Evolutionary conservation across 2,329 filamentous ascomycete species (phyloP), one percentile per base, ranked within the genome.

Genomic region (Penicillium sp.): DNA sequence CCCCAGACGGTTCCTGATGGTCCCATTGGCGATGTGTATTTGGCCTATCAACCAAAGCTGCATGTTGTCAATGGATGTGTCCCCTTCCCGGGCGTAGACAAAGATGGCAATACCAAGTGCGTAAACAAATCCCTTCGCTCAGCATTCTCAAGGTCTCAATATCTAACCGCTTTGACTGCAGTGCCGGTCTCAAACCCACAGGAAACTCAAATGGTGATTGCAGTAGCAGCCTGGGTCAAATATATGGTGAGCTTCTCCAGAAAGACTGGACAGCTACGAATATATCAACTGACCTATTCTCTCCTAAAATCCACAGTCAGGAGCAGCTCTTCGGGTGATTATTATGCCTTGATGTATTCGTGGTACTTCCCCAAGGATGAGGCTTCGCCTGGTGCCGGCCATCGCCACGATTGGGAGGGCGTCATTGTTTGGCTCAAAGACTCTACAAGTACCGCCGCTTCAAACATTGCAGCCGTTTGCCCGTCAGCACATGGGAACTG

Each of bases 11-110:
- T 84, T 0, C 82, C 83, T 0, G 71, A 68, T 39, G 74, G 74
- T 5, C 70, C 70, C 1, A 65, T 70, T 0, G 83, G 83, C 13
- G 65, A 72, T 2, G 65, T 83, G 23, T 82, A 82, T 59, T 65
- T 80, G 39, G 79, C 79, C 49, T 85, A 83, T 69, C 78, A 85
- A 69, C 83, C 82, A 0, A 76, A 74, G 49, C 74, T 85, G 6
- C 61, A 82, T 10, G 79, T 85, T 5, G 75, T 77, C 16, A 81
- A 82, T 61, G 84, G 84, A 42, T 87, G 84, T 57, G 83, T 86
- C 8, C 82, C 84, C 0, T 87, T 84, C 63, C 83, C 84, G 0
- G 84, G 80, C 1, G 84, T 87, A 1, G 80, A 87, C 57, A 76
- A 76, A 0, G 67, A 72, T 0, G 84, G 84, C 2, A 76, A 86